phyloP scores from a whole-genome alignment of 2,329 filamentous ascomycete genomes.

The Xylaria sp. region DNA sequence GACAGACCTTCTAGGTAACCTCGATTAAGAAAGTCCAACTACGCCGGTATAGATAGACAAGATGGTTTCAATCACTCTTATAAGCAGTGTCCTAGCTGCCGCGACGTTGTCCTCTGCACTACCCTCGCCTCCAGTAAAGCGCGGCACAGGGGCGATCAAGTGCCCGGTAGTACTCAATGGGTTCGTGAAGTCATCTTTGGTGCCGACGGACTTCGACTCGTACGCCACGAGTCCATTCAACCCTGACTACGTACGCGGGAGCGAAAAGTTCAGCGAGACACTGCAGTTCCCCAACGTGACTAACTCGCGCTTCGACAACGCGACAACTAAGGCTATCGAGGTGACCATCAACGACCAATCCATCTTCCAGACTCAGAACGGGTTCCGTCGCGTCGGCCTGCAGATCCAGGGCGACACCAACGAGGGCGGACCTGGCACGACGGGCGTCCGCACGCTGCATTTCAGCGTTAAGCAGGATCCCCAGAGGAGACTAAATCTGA shows the following conservation, averaged over 20 bases:
- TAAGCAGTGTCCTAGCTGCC: slow-evolving; percentile 37
- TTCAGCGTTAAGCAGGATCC: slow-evolving; percentile 48
- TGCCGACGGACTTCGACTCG: slow-evolving; percentile 47
- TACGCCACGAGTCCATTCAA: slow-evolving; percentile 48
- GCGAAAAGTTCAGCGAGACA: slow-evolving; percentile 44
- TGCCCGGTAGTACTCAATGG: slow-evolving; percentile 46
- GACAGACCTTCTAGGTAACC: neutral
- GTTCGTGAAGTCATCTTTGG: slow-evolving; percentile 40
- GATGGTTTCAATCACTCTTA: slow-evolving; percentile 41
- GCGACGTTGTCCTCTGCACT: slow-evolving; percentile 35
- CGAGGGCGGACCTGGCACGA: slow-evolving; percentile 49
- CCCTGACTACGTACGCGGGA: slow-evolving; percentile 46
- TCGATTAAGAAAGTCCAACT: neutral
- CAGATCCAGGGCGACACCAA: slow-evolving; percentile 56
- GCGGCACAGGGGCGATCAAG: slow-evolving; percentile 42
- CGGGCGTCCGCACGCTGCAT: slow-evolving; percentile 47
- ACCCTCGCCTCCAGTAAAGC: slow-evolving; percentile 36
- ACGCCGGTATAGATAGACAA: neutral
- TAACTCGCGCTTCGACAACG: slow-evolving; percentile 54
- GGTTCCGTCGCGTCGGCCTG: slow-evolving; percentile 58
- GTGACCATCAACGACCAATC: slow-evolving; percentile 57
- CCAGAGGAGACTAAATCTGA: slow-evolving; percentile 46
- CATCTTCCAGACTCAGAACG: slow-evolving; percentile 58
- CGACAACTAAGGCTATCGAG: slow-evolving; percentile 52
- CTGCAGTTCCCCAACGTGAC: slow-evolving; percentile 44